Evolutionary conservation across 192 early-diverging fungal species (phyloP).

Genomic region (Linnemannia elongata): DNA sequence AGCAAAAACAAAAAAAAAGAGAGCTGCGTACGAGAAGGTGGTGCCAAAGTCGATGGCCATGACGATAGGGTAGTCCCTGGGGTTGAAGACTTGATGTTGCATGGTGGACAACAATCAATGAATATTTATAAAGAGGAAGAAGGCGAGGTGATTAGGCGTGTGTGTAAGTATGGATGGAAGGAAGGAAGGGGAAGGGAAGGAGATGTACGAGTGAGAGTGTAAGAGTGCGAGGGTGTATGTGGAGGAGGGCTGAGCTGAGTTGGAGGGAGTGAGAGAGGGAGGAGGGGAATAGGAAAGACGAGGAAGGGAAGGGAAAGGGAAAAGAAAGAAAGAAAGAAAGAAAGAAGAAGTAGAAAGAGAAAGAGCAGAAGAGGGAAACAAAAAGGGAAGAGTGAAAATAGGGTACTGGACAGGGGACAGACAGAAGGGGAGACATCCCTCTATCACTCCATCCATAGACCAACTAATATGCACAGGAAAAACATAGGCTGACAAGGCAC

Average conservation of each 20-base stretch:
- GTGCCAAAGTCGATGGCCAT: conserved; percentile 61
- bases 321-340: neutral
- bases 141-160: neutral
- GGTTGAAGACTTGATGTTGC: conserved; percentile 49
- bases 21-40: conserved; percentile 36
- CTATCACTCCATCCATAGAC: too few species aligned
- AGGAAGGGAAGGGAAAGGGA: neutral
- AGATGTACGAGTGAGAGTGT: neutral
- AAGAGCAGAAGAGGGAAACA: neutral
- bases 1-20: neutral
- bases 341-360: neutral
- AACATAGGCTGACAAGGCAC: too few species aligned
- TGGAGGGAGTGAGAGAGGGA: neutral
- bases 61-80: conserved; percentile 53
- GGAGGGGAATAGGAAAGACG: neutral
- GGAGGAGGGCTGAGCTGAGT: neutral
- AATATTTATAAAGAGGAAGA: neutral
- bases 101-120: conserved; percentile 10
- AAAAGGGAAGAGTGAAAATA: neutral
- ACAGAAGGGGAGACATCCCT: too few species aligned
- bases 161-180: neutral
- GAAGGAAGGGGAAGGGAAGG: neutral
- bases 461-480: neutral
- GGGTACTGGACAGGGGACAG: neutral
- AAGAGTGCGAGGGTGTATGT: neutral